These are phyloP conservation scores for Gastrolobium bilobum DNA, from an alignment of 306 rosid genomes.

Conservation along the genomic window DNA sequence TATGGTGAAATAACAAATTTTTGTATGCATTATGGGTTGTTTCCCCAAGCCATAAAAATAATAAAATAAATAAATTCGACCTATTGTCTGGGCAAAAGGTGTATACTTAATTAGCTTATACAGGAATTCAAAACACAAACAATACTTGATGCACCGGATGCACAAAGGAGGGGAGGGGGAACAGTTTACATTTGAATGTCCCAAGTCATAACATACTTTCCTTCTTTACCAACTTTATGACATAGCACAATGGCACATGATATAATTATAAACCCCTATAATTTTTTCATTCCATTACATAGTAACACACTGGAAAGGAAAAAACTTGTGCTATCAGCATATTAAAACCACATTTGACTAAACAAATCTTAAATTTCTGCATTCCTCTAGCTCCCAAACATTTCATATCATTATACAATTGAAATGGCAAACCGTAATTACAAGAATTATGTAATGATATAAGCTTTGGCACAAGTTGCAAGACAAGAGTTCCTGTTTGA, in stretches of 20 bases:
- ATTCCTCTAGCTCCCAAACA: slow-evolving; percentile 28
- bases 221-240: neutral
- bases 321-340: neutral
- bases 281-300: neutral
- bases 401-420: neutral
- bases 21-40: slow-evolving; percentile 20
- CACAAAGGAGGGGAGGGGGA: neutral
- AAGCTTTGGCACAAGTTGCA: neutral
- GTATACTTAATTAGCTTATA: neutral
- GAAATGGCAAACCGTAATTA: neutral
- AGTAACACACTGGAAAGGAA: slow-evolving; percentile 1
- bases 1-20: slow-evolving; percentile 19
- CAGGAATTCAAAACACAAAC: slow-evolving; percentile 1
- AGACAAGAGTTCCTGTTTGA: neutral
- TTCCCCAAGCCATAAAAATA: neutral
- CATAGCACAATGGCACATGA: neutral
- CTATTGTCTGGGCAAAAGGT: neutral
- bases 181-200: neutral
- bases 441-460: slow-evolving; percentile 7
- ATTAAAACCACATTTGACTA: slow-evolving; percentile 20
- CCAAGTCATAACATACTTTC: neutral
- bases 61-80: neutral
- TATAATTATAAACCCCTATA: neutral
- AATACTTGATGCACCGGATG: neutral
- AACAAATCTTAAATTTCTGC: slow-evolving; percentile 7